phyloP scores from a whole-genome alignment of 164 flowering plant genomes.

The Echeveria elegans region DNA sequence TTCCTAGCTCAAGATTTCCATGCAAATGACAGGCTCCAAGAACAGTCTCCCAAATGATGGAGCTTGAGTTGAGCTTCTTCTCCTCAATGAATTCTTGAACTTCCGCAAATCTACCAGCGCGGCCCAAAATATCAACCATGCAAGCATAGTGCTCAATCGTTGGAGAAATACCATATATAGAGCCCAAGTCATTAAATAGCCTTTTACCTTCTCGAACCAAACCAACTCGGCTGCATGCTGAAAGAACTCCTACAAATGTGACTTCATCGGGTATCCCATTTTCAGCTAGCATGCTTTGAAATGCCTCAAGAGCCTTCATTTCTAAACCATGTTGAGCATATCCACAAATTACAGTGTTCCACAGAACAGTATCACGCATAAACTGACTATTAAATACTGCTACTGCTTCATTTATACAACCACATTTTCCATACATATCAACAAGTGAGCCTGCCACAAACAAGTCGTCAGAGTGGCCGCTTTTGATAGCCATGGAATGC shows the following conservation, averaged over 20 bases:
- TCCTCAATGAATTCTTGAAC: slow-evolving; percentile 28
- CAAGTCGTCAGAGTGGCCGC: slow-evolving; percentile 28
- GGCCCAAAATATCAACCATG: slow-evolving; percentile 52
- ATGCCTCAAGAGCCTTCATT: slow-evolving; percentile 37
- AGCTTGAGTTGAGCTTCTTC: slow-evolving; percentile 26
- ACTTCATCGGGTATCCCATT: slow-evolving; percentile 37
- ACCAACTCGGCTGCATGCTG: slow-evolving; percentile 49
- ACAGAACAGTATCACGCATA: slow-evolving; percentile 27
- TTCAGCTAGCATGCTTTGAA: slow-evolving; percentile 31
- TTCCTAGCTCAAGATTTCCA: slow-evolving; percentile 41
- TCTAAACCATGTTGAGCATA: slow-evolving; percentile 43
- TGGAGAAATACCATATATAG: slow-evolving; percentile 31
- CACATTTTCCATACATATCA: slow-evolving; percentile 51
- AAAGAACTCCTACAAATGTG: slow-evolving; percentile 46
- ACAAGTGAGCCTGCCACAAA: slow-evolving; percentile 37
- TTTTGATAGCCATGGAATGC: slow-evolving; percentile 33
- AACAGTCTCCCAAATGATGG: slow-evolving; percentile 44
- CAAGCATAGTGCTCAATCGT: slow-evolving; percentile 46
- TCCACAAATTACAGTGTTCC: slow-evolving; percentile 55
- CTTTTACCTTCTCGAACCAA: slow-evolving; percentile 33
- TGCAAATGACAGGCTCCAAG: slow-evolving; percentile 46
- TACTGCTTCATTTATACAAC: slow-evolving; percentile 38
- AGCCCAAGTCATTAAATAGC: slow-evolving; percentile 30
- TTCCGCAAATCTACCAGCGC: slow-evolving; percentile 42
- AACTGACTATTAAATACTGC: slow-evolving; percentile 22